Evolutionary conservation across 2,329 filamentous ascomycete species (phyloP), one percentile per base, ranked within the genome.

Genomic region (Aquanectria penicillioides): DNA sequence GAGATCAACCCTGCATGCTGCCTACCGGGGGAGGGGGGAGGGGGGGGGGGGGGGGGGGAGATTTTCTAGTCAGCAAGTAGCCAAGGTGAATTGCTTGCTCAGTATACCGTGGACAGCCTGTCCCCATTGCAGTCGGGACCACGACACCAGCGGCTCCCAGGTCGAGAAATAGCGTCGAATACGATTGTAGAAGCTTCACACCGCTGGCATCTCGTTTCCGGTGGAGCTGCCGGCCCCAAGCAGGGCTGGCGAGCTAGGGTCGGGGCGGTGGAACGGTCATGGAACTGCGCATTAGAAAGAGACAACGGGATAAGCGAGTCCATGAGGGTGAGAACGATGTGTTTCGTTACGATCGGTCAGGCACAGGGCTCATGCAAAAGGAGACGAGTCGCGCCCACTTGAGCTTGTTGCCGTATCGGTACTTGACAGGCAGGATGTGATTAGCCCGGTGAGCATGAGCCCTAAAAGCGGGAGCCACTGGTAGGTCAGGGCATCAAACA

Each of bases 381-480:
- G 23, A 12, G 36, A 23, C 34, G 31, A 33, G 20, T 41, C 36
- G 52, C 28, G 28, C 40, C 47, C 47, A 18, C 28, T 52, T 40
- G 34, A 50, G 23, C 36, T 40, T 22, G 55, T n/a, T 43, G 51
- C 49, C 53, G 61, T 52, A 61, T 52, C 56, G 57, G 65, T 43
- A 44, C 20, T 26, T 62, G 57, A 56, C 57, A 54, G 57, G 57
- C 47, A 49, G 61, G 54, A 59, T 62, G 49, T 13, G 23, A 48
- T 54, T 65, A 54, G 48, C 31, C 57, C 53, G 59, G 59, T 44
- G 31, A 23, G 20, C 44, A 18, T 15, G 47, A 44, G 33, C 58
- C 48, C 57, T 47, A 59, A 61, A 63, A 65, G 57, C 49, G 62
- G 62, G 57, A 66, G 47, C 52, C 40, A 49, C 40, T 38, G 57